phyloP scores from a whole-genome alignment of 805 yeast genomes.

The Komagataella phaffii region DNA sequence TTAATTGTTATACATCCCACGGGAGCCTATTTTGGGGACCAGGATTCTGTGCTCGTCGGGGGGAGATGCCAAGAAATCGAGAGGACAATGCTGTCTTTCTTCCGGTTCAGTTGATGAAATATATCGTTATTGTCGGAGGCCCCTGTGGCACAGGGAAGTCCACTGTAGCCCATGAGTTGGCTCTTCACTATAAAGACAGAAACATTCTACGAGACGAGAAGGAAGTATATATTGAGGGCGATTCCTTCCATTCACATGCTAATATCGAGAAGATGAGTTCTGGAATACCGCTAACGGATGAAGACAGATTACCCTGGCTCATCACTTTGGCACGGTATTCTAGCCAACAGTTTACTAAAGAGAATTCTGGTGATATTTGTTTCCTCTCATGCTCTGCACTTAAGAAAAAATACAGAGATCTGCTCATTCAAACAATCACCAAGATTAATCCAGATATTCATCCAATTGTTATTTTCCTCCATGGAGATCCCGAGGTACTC shows the following conservation, averaged over 20 bases:
- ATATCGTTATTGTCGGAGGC: conserved; percentile 59
- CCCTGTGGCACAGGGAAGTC: conserved; percentile 96
- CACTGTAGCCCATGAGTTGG: conserved; percentile 49
- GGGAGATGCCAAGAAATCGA: not conserved
- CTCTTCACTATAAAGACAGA: conserved; percentile 8
- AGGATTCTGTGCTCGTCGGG: not conserved
- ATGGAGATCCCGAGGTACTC: conserved; percentile 50
- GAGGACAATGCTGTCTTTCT: not conserved
- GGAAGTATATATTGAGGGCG: conserved; percentile 67
- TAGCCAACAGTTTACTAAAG: conserved; percentile 25
- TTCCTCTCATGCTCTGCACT: conserved; percentile 81
- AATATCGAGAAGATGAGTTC: conserved; percentile 76
- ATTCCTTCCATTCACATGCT: conserved; percentile 50
- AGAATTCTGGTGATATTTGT: conserved; percentile 14
- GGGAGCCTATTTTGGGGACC: too few species aligned
- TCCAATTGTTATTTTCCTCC: conserved; percentile 53
- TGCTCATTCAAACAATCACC: conserved; percentile 27
- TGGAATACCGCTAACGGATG: conserved; percentile 76
- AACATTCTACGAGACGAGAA: not conserved
- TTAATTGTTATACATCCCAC: not conserved
- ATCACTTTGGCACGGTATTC: conserved; percentile 25
- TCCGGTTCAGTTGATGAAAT: conserved; percentile 16
- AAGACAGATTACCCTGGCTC: conserved; percentile 91
- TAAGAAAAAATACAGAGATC: conserved; percentile 58
- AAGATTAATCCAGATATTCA: conserved; percentile 15